phyloP scores from a whole-genome alignment of 495 filamentous ascomycete genomes.

The Talaromyces thailandensis region DNA sequence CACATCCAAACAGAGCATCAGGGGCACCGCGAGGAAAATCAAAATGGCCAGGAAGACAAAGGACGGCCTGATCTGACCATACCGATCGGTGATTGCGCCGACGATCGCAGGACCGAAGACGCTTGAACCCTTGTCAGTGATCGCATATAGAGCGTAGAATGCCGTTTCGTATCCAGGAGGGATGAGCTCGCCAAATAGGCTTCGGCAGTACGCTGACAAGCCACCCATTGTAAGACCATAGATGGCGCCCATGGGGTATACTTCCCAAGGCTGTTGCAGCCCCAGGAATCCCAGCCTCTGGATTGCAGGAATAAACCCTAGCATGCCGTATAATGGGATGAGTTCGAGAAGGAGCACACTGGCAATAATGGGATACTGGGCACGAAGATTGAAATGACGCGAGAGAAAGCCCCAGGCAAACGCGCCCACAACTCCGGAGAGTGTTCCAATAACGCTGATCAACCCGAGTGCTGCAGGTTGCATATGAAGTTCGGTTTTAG shows the following conservation, averaged over 20 bases:
- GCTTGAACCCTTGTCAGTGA: constrained; percentile 94
- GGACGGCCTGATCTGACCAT: constrained; percentile 83
- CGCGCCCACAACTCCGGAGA: constrained; percentile 75
- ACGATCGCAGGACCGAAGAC: constrained; percentile 93
- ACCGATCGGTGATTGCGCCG: constrained; percentile 79
- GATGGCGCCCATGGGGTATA: constrained; percentile 85
- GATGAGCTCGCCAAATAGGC: constrained; percentile 84
- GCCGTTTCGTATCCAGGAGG: constrained; percentile 91
- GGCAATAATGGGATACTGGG: constrained; percentile 80
- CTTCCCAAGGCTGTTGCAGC: constrained; percentile 89
- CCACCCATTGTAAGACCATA: constrained; percentile 94
- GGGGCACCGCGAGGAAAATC: constrained; percentile 70
- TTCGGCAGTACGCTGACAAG: constrained; percentile 86
- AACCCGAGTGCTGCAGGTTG: constrained; percentile 76
- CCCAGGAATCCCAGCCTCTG: constrained; percentile 66
- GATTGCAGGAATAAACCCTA: constrained; percentile 83
- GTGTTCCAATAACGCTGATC: constrained; percentile 85
- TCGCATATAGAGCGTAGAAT: constrained; percentile 93
- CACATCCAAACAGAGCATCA: constrained; percentile 83
- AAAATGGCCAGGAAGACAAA: constrained; percentile 87
- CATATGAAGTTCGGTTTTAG: constrained; percentile 90
- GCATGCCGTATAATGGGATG: constrained; percentile 83
- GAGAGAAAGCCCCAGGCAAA: constrained; percentile 83
- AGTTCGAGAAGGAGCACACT: constrained; percentile 86
- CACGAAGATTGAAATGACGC: constrained; percentile 49